Conservation (phyloP, 1,284 basidiomycete genomes). For the Microbotryum scabiosae region DNA sequence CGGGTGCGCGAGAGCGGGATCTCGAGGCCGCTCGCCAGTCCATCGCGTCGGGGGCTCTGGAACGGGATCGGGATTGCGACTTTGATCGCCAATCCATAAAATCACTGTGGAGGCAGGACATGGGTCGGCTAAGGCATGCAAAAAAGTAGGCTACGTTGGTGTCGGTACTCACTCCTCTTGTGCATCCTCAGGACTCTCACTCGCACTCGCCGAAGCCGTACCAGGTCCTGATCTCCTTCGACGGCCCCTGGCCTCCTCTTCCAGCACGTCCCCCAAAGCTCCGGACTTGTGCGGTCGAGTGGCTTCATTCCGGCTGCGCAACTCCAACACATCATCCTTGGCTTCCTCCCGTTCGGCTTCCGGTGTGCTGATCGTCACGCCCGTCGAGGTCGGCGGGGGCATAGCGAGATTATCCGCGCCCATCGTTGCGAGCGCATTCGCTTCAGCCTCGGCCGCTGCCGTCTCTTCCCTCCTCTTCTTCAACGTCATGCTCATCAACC, state of each 20-base stretch:
- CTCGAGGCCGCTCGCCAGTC: constrained; percentile 46
- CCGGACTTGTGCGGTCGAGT: neutral
- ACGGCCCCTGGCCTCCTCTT: constrained; percentile 44
- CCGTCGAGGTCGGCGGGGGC: constrained; percentile 8
- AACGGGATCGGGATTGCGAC: constrained; percentile 79
- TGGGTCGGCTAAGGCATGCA: constrained; percentile 1
- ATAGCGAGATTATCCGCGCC: neutral
- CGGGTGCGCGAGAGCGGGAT: constrained; percentile 36
- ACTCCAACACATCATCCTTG: constrained; percentile 12
- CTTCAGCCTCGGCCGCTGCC: constrained; percentile 2
- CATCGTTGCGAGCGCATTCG: neutral
- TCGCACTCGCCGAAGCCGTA: constrained; percentile 24
- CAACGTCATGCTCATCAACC: constrained; percentile 92
- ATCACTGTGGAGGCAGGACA: constrained; percentile 36
- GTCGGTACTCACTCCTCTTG: constrained; percentile 55
- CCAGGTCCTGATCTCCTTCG: constrained; percentile 48
- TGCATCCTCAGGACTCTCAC: constrained; percentile 33
- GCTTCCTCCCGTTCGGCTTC: constrained; percentile 20
- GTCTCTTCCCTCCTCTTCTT: constrained; percentile 55
- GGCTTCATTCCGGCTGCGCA: constrained; percentile 6
- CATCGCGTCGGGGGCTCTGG: constrained; percentile 36
- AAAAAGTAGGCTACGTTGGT: neutral
- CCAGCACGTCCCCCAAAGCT: constrained; percentile 13
- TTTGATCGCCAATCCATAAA: constrained; percentile 89
- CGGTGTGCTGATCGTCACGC: constrained; percentile 7